Evolutionary conservation across 2,329 filamentous ascomycete species (phyloP).

Genomic region (Didymella pomorum): DNA sequence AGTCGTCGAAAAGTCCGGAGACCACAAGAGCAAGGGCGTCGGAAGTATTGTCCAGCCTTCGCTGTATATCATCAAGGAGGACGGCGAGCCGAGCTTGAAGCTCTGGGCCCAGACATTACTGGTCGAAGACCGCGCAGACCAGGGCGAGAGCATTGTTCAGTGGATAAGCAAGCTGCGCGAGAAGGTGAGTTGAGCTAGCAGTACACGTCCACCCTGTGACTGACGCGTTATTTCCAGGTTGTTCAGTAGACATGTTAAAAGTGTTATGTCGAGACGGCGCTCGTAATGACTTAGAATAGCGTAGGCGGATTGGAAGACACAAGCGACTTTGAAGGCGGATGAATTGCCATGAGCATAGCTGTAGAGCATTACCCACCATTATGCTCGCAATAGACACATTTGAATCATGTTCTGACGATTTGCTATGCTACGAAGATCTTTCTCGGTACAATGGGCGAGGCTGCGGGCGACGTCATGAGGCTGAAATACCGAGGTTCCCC

Average conservation of each 20-base stretch:
- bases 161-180: conserved; percentile 92
- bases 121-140: conserved; percentile 93
- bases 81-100: conserved; percentile 93
- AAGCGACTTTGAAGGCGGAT: conserved; percentile 5
- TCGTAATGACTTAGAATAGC: conserved; percentile 12
- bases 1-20: conserved; percentile 89
- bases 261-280: conserved; percentile 13
- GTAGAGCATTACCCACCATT: conserved; percentile 7
- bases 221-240: conserved; percentile 35
- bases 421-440: too few relatives aligned
- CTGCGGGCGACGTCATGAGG: conserved; percentile 14
- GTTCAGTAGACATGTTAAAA: conserved; percentile 43
- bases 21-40: conserved; percentile 84
- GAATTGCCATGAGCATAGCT: conserved; percentile 9
- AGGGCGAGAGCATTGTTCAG: conserved; percentile 89
- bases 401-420: not conserved
- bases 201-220: not conserved
- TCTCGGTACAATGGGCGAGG: not conserved
- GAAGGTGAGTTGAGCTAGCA: conserved; percentile 71
- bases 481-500: conserved; percentile 23
- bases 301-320: conserved; percentile 8
- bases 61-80: conserved; percentile 91
- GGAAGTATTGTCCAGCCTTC: conserved; percentile 94
- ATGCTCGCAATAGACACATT: conserved; percentile 15
- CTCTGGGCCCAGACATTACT: conserved; percentile 96